Evolutionary conservation across 2,329 filamentous ascomycete species (phyloP).

Genomic region (Aureobasidium pullulans): DNA sequence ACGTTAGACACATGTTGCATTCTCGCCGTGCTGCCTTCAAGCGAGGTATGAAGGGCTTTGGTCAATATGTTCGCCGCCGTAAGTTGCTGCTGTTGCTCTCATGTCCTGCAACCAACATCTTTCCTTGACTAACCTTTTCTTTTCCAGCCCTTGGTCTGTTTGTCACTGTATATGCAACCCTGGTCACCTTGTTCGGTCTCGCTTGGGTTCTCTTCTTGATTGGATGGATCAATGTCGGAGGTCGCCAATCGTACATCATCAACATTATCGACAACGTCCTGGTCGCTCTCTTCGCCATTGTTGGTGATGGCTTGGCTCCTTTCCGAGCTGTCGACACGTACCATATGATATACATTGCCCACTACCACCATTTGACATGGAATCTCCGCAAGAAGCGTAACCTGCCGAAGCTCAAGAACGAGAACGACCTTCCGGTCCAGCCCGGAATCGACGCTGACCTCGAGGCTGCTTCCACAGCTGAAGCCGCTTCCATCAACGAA

Average conservation of each 20-base stretch:
- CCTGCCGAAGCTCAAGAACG: constrained; percentile 57
- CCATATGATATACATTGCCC: constrained; percentile 76
- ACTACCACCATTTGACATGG: constrained; percentile 62
- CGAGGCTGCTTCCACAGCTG: constrained; percentile 15
- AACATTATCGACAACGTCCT: constrained; percentile 52
- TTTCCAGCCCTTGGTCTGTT: constrained; percentile 68
- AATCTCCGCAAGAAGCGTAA: constrained; percentile 52
- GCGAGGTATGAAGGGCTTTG: constrained; percentile 70
- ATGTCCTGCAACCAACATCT: no score
- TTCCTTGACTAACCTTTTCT: neutral
- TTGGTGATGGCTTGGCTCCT: constrained; percentile 56
- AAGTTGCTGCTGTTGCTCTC: constrained; percentile 26
- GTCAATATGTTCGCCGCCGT: constrained; percentile 68
- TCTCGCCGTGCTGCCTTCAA: constrained; percentile 74
- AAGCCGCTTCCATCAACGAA: neutral
- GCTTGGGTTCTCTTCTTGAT: constrained; percentile 90
- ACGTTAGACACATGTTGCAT: constrained; percentile 81
- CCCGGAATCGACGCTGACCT: constrained; percentile 10
- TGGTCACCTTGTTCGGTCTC: constrained; percentile 78
- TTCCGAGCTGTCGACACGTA: constrained; percentile 79
- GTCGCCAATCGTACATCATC: constrained; percentile 55
- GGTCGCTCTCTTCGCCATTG: constrained; percentile 55
- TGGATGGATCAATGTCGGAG: constrained; percentile 74
- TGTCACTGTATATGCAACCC: constrained; percentile 72
- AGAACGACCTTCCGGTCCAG: constrained; percentile 56